Percentiles rank a stretch among this genome's conserved stretches.
phyloP scores from a whole-genome alignment of 345 rosid genomes.

The Triadica sebifera region DNA sequence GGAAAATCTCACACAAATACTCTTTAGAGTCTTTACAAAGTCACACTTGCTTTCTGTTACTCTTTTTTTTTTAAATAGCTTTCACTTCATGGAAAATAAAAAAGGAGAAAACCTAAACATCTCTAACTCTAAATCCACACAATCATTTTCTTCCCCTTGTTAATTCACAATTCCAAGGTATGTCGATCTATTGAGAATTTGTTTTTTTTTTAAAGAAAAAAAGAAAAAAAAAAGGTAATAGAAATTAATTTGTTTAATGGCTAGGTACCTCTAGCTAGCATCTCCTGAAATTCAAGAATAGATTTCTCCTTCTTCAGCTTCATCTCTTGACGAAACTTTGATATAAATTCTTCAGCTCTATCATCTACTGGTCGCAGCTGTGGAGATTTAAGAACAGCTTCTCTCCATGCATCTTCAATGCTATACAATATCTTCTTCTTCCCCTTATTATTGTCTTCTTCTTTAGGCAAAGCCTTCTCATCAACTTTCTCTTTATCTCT shows the following conservation, averaged over 20 bases:
- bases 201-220: neutral
- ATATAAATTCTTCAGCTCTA: constrained; percentile 81
- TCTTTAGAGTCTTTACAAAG: neutral
- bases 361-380: constrained; percentile 74
- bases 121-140: neutral
- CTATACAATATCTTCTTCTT: constrained; percentile 29
- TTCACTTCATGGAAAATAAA: neutral
- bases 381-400: constrained; percentile 68
- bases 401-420: constrained; percentile 81
- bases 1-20: neutral
- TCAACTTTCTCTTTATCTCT: constrained; percentile 29
- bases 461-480: neutral
- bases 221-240: neutral
- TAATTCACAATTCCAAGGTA: constrained; percentile 3
- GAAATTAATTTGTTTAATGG: neutral
- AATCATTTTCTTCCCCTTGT: neutral
- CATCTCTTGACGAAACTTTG: constrained; percentile 58
- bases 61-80: neutral
- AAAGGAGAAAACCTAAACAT: neutral
- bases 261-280: constrained; percentile 59
- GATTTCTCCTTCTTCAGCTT: constrained; percentile 65
- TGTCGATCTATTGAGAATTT: neutral
- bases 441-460: constrained; percentile 10
- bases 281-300: constrained; percentile 59
- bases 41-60: neutral